Percentiles rank a stretch among this genome's conserved stretches.
phyloP scores from a whole-genome alignment of 2,329 filamentous ascomycete genomes.

The Fusarium sp. region DNA sequence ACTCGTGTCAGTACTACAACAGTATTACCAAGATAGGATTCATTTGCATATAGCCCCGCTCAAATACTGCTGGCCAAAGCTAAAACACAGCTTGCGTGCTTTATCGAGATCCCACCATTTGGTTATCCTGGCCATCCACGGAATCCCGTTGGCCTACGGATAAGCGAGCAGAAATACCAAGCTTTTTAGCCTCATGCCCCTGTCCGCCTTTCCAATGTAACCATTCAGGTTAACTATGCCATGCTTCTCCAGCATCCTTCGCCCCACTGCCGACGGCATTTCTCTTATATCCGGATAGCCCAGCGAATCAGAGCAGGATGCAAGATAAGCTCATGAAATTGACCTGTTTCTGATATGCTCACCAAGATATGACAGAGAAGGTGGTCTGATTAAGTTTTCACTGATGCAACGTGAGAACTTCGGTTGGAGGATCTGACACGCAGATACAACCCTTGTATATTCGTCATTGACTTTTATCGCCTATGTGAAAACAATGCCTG shows the following conservation, averaged over 20 bases:
- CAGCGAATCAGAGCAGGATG: fast-evolving
- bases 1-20: too few species aligned
- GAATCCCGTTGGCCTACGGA: background rate
- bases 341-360: background rate
- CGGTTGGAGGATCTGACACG: background rate
- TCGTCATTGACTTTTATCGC: background rate
- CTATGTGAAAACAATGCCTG: background rate
- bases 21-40: too few species aligned
- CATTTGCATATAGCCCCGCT: too few species aligned
- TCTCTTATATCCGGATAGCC: background rate
- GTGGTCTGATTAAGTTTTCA: background rate
- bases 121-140: too few species aligned
- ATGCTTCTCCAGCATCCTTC: background rate
- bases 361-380: background rate
- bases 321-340: background rate
- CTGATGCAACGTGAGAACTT: background rate
- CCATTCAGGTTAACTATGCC: background rate
- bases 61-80: background rate
- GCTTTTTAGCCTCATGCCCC: background rate
- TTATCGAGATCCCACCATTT: background rate
- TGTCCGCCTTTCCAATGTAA: too few species aligned
- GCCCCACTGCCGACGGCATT: background rate
- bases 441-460: background rate
- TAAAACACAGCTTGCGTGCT: background rate
- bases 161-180: background rate